phyloP scores from a whole-genome alignment of 2,329 filamentous ascomycete genomes.

The Leptographium procerum region DNA sequence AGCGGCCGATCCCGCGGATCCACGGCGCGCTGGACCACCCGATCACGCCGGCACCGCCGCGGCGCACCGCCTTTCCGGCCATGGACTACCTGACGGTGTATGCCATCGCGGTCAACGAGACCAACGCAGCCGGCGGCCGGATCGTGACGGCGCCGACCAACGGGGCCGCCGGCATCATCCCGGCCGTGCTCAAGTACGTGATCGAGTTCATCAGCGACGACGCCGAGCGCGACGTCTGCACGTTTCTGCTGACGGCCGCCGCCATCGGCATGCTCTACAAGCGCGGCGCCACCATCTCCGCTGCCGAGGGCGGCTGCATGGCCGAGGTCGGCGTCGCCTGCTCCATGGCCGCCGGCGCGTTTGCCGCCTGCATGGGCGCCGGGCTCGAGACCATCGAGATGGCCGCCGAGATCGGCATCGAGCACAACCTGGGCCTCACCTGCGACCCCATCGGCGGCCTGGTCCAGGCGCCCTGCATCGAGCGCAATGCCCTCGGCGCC shows the following conservation, averaged over 20 bases:
- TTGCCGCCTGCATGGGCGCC: slow-evolving; percentile 40
- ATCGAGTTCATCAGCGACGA: slow-evolving; percentile 40
- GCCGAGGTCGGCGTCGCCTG: slow-evolving; percentile 42
- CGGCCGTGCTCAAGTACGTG: slow-evolving; percentile 37
- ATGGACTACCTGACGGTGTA: slow-evolving; percentile 41
- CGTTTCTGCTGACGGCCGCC: slow-evolving; percentile 36
- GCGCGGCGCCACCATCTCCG: slow-evolving; percentile 39
- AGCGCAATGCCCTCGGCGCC: slow-evolving; percentile 37
- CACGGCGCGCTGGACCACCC: slow-evolving; percentile 35
- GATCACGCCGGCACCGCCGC: slow-evolving; percentile 31
- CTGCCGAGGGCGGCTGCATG: slow-evolving; percentile 41
- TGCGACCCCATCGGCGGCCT: slow-evolving; percentile 39
- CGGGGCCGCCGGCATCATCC: slow-evolving; percentile 39
- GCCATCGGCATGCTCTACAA: slow-evolving; percentile 43
- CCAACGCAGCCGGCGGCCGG: slow-evolving; percentile 37
- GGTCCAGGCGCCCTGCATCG: slow-evolving; percentile 40
- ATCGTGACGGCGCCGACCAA: slow-evolving; percentile 41
- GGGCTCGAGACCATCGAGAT: slow-evolving; percentile 37
- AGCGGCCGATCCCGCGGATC: slow-evolving; percentile 26
- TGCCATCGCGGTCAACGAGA: slow-evolving; percentile 41
- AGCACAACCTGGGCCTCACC: slow-evolving; percentile 38
- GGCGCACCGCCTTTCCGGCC: slow-evolving; percentile 35
- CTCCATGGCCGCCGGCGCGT: slow-evolving; percentile 39
- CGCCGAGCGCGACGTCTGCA: slow-evolving; percentile 34
- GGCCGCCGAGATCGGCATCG: slow-evolving; percentile 40